Evolutionary conservation across 2,329 filamentous ascomycete genomes (phyloP).

Genomic region (Clonostachys rosea): DNA sequence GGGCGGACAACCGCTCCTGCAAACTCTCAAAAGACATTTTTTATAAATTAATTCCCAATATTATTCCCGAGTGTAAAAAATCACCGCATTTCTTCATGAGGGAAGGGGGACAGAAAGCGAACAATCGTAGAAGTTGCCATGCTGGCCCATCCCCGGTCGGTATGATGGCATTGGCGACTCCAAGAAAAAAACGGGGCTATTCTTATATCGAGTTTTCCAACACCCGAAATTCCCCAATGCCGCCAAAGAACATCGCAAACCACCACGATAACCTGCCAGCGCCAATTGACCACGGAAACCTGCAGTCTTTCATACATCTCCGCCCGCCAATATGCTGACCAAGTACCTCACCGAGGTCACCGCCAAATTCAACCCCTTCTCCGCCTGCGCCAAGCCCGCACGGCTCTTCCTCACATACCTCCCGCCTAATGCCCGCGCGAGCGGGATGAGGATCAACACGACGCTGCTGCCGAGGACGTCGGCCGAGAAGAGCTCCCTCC

Average conservation of each 20-base stretch:
- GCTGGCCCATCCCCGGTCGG: background rate
- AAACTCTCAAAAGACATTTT: constrained; percentile 55
- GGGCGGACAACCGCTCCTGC: constrained; percentile 53
- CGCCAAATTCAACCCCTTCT: constrained; percentile 92
- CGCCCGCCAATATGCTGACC: constrained; percentile 63
- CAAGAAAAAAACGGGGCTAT: background rate
- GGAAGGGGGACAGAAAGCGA: background rate
- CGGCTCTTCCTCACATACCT: constrained; percentile 84
- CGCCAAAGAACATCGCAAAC: background rate
- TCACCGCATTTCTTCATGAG: background rate
- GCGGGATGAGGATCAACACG: constrained; percentile 72
- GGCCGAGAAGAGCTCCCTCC: constrained; percentile 63
- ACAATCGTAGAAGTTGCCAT: constrained; percentile 2
- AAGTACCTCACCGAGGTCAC: constrained; percentile 81
- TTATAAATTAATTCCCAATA: background rate
- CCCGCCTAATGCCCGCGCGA: constrained; percentile 70
- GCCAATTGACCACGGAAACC: background rate
- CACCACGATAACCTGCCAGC: background rate
- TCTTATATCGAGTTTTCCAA: constrained; percentile 1
- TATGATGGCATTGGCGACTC: background rate
- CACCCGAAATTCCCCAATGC: background rate
- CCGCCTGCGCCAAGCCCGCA: constrained; percentile 70
- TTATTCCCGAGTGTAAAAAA: background rate
- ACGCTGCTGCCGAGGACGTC: constrained; percentile 69
- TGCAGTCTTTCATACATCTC: no score